phyloP scores from a whole-genome alignment of 345 rosid species.

The Citropsis articulata region DNA sequence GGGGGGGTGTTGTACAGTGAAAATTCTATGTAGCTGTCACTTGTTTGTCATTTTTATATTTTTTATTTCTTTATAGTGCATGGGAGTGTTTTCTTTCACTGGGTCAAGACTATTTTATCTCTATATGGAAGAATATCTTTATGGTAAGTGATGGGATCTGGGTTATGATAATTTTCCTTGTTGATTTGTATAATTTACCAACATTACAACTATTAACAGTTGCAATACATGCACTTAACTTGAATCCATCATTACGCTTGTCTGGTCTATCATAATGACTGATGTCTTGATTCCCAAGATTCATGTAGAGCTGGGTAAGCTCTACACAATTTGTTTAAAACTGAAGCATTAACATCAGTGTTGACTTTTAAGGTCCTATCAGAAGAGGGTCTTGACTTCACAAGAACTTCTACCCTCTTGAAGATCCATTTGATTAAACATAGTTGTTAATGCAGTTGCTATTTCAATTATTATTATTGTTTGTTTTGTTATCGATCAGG shows the following conservation, averaged over 20 bases:
- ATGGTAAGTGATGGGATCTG: background rate
- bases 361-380: background rate
- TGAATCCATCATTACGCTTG: background rate
- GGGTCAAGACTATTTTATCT: background rate
- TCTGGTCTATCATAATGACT: too few species aligned
- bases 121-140: background rate
- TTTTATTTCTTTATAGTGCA: background rate
- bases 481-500: background rate
- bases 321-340: background rate
- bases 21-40: background rate
- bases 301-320: background rate
- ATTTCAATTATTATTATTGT: background rate
- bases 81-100: background rate
- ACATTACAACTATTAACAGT: background rate
- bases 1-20: background rate
- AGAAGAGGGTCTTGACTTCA: background rate
- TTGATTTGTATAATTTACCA: background rate
- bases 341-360: background rate
- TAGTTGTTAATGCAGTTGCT: background rate
- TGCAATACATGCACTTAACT: background rate
- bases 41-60: background rate
- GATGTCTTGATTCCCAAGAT: background rate
- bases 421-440: background rate
- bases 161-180: background rate
- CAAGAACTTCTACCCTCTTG: background rate